Evolutionary conservation across 768 basidiomycete genomes (phyloP).

Genomic region (Xerocomellus dryophilus): DNA sequence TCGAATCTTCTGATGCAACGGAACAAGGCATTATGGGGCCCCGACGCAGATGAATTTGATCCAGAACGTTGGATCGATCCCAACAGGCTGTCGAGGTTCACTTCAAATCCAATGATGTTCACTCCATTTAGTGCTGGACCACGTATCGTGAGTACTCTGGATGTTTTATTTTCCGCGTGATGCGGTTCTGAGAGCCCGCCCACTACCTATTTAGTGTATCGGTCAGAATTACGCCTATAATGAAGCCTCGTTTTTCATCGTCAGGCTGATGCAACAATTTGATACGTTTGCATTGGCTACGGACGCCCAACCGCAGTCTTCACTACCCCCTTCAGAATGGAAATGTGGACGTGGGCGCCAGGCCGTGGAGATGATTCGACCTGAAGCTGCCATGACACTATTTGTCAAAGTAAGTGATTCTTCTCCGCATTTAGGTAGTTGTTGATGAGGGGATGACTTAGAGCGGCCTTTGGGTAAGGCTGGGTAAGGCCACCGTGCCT

Average conservation of each 20-base stretch:
- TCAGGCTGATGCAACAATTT: slow-evolving; percentile 63
- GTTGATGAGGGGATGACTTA: slow-evolving; percentile 20
- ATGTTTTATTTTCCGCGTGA: background rate
- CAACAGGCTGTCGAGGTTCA: slow-evolving; percentile 46
- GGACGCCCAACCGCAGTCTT: slow-evolving; percentile 59
- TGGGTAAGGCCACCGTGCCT: slow-evolving; percentile 29
- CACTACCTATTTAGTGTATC: slow-evolving; percentile 47
- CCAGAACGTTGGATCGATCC: slow-evolving; percentile 76
- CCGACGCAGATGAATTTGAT: slow-evolving; percentile 72
- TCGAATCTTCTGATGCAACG: slow-evolving; percentile 65
- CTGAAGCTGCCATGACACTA: slow-evolving; percentile 60
- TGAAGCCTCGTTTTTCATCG: slow-evolving; percentile 71
- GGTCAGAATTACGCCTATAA: slow-evolving; percentile 77
- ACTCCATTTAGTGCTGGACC: slow-evolving; percentile 75
- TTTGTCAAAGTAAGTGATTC: slow-evolving; percentile 55
- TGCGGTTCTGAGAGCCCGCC: slow-evolving; percentile 13
- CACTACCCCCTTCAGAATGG: slow-evolving; percentile 64
- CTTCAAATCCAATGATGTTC: slow-evolving; percentile 64
- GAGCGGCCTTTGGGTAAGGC: slow-evolving; percentile 61
- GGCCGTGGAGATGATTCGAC: slow-evolving; percentile 57
- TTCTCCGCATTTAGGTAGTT: slow-evolving; percentile 5
- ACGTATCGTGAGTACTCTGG: slow-evolving; percentile 39
- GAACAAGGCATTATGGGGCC: slow-evolving; percentile 66
- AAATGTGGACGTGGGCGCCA: slow-evolving; percentile 42
- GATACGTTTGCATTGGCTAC: slow-evolving; percentile 56